A percentile compares a stretch with the other conserved stretches of the same genome.
Conservation (phyloP, 129 eudicot species). For the Oenanthe sinensis region DNA sequence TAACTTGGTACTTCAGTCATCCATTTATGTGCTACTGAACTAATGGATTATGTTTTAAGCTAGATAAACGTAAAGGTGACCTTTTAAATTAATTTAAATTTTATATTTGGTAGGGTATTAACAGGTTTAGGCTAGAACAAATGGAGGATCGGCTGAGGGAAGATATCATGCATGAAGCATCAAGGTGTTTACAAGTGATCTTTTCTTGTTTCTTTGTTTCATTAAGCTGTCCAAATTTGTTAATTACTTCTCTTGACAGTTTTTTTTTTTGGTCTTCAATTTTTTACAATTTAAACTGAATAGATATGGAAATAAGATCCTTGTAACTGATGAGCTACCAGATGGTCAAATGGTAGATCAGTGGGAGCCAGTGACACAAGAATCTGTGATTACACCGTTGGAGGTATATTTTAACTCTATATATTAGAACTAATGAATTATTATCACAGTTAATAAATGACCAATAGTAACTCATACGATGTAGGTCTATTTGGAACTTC, state of each 20-base stretch:
- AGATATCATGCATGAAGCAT: constrained; percentile 82
- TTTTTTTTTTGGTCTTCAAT: background rate
- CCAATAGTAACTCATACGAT: constrained; percentile 8
- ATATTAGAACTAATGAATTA: background rate
- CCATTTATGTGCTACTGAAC: background rate
- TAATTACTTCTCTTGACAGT: background rate
- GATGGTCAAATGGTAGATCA: constrained; percentile 99
- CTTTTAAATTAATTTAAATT: constrained; percentile 6
- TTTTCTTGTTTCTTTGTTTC: constrained; percentile 13
- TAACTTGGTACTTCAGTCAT: background rate
- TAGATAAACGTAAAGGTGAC: background rate
- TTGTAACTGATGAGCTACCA: constrained; percentile 95
- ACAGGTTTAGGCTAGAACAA: constrained; percentile 89
- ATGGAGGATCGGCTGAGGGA: constrained; percentile 94
- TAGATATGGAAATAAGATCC: constrained; percentile 97
- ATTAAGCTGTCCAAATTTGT: background rate
- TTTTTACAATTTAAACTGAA: constrained; percentile 16
- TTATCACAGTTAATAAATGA: background rate
- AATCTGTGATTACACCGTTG: constrained; percentile 82
- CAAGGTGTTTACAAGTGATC: constrained; percentile 39
- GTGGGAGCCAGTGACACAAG: constrained; percentile 90
- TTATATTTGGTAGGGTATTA: constrained; percentile 71
- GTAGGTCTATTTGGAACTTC: constrained; percentile 85
- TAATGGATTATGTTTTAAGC: background rate
- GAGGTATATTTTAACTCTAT: constrained; percentile 42